Evolutionary conservation across 164 flowering plant genomes (phyloP), one percentile per base, ranked within the genome.

Genomic region (Nymphaea colorata): DNA sequence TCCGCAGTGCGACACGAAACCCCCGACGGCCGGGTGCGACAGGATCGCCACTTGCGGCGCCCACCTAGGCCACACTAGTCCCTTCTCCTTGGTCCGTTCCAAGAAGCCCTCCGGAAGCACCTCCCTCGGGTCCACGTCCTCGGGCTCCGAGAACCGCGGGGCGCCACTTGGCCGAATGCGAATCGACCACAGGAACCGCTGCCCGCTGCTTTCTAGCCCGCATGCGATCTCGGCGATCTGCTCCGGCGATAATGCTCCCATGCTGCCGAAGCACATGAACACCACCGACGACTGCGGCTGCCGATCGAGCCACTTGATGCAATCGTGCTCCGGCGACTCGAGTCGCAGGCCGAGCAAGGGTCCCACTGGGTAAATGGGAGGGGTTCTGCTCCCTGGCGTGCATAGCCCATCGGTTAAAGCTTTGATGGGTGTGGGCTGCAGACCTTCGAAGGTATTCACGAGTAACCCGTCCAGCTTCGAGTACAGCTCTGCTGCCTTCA

Each of bases 1-100:
- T 36, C 73, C 73, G 41, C 73, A 70, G 43, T 70, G 73, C 6
- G 73, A 66, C n/a, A 70, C 73, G 44, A 66, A 70, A 3, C 68
- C 73, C 0, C 73, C 73, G 15, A 71, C 66, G 0, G 69, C 73
- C 61, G 12, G 44, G 18, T 66, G 69, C 3, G 62, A 64, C 3
- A 71, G 69, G 14, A 71, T 53, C 4, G 59, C 69, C 17, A 18
- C 45, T 41, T 71, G 66, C 14, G 73, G 73, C 41, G 42, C 73
- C 73, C 73, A 71, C 6, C 43, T 42, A 4, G 65, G 61, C 73
- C 65, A 61, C 42, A 71, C 69, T 41, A 71, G 6, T 6, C 73
- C 73, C 18, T 47, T 7, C 47, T 51, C 73, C 12, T 42, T 61
- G 6, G 73, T 71, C 15, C 73, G 43, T 4, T 66, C 69, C 42